phyloP scores from a whole-genome alignment of 495 filamentous ascomycete genomes.

The Aspergillus baeticus region DNA sequence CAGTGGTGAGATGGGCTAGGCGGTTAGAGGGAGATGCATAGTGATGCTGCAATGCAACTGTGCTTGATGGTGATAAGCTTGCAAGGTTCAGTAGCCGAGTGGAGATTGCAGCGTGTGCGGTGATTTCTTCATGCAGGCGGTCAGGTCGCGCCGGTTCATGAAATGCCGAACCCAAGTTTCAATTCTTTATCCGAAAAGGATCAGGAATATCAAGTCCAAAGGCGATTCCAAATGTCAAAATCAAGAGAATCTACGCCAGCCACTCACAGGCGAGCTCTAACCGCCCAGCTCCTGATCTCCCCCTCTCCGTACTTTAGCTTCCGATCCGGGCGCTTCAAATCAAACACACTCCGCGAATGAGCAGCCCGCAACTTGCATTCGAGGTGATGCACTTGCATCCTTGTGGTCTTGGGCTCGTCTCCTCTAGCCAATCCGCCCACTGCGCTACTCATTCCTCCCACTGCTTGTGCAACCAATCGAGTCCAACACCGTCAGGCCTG shows the following conservation, averaged over 20 bases:
- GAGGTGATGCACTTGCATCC: conserved; percentile 25
- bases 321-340: conserved; percentile 23
- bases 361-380: not conserved
- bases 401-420: conserved; percentile 1
- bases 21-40: not conserved
- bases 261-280: conserved; percentile 8
- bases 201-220: not conserved
- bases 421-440: not conserved
- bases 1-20: not conserved
- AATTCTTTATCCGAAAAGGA: not conserved
- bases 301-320: conserved; percentile 8
- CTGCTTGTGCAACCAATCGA: conserved; percentile 12
- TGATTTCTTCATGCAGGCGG: not conserved
- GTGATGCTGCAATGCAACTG: not conserved
- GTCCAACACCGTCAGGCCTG: not conserved
- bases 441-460: conserved; percentile 2
- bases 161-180: not conserved
- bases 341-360: conserved; percentile 15
- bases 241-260: not conserved
- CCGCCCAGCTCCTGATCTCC: conserved; percentile 14
- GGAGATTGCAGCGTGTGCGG: not conserved
- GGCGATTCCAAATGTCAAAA: not conserved
- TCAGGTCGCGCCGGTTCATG: not conserved
- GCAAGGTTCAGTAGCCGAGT: not conserved
- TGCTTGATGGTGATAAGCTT: conserved; percentile 9